These are phyloP conservation scores for Carex myosuroides DNA, from an alignment of 176 grass and related monocot species.

Conservation along the genomic window DNA sequence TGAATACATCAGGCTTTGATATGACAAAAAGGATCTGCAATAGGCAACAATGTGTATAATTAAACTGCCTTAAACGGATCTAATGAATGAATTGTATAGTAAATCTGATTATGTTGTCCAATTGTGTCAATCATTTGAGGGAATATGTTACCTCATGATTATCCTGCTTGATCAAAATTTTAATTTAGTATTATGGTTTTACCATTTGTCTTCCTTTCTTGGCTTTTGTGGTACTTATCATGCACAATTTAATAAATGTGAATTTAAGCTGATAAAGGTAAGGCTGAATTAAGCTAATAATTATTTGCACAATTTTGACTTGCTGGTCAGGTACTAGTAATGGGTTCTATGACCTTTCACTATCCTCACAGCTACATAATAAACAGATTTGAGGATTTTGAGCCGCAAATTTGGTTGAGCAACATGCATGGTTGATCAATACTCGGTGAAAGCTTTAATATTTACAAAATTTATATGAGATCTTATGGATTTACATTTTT, in stretches of 20 bases:
- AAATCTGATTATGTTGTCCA: neutral
- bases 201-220: neutral
- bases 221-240: neutral
- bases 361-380: neutral
- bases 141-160: neutral
- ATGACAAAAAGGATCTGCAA: conserved; percentile 78
- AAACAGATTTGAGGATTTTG: neutral
- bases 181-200: neutral
- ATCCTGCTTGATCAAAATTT: neutral
- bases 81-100: neutral
- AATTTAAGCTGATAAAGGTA: neutral
- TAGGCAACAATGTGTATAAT: neutral
- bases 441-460: neutral
- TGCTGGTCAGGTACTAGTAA: neutral
- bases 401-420: neutral
- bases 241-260: neutral
- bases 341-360: neutral
- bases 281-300: neutral
- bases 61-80: neutral
- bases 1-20: conserved; percentile 87
- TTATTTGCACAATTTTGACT: neutral
- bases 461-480: neutral
- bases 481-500: conserved; percentile 49
- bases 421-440: too few species aligned
- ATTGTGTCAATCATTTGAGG: neutral